Percentiles rank a stretch among this genome's conserved stretches.
phyloP scores from a whole-genome alignment of 805 yeast genomes.

The Yarrowia phangngaensis region DNA sequence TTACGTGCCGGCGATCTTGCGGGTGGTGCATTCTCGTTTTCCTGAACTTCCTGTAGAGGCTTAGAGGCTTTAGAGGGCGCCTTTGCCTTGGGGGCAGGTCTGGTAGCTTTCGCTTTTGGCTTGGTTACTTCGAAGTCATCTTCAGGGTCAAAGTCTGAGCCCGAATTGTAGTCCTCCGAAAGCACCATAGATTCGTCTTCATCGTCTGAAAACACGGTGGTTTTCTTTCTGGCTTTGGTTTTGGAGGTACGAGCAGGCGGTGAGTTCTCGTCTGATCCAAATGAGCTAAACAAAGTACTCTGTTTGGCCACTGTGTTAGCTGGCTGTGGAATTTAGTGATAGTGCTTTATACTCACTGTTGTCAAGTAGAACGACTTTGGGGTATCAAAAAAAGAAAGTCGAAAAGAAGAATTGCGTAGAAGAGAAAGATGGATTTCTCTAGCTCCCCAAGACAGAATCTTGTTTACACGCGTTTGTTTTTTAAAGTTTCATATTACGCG shows the following conservation, averaged over 20 bases:
- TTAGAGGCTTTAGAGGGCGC: constrained; percentile 6
- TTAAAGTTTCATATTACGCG: no score
- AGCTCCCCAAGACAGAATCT: no score
- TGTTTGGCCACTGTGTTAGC: constrained; percentile 24
- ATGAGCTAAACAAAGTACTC: constrained; percentile 1
- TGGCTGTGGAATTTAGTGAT: no score
- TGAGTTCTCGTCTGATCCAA: constrained; percentile 13
- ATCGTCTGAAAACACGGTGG: constrained; percentile 9
- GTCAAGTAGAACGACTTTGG: no score
- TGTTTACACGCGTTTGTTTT: no score
- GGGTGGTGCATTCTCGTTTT: neutral
- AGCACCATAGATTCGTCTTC: constrained; percentile 15
- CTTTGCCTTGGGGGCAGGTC: neutral
- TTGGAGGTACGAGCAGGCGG: constrained; percentile 10
- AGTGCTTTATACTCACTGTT: no score
- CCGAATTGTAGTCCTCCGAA: neutral
- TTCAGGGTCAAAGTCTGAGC: neutral
- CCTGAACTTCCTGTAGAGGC: constrained; percentile 12
- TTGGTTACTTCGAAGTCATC: neutral
- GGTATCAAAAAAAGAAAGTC: no score
- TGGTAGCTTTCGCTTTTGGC: no score
- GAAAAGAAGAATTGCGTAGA: no score
- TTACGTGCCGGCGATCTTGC: neutral
- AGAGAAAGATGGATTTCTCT: no score
- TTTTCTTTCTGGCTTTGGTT: neutral